Conservation (phyloP, 352 stramenopile species). For the Globisporangium recalcitrans region DNA sequence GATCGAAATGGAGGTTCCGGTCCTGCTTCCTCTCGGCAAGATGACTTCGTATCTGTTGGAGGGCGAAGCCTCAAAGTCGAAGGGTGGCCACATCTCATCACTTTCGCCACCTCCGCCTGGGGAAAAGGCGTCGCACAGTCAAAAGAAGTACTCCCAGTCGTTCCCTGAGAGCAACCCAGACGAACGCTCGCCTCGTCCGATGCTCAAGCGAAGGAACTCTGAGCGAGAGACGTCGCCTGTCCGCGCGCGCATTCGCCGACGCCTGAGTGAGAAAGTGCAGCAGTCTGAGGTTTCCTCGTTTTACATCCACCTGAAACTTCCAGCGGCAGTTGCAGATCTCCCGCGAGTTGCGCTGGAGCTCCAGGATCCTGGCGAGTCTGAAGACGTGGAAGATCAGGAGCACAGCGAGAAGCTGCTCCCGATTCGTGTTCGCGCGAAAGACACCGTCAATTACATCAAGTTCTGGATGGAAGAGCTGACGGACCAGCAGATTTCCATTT, state of each 20-base stretch:
- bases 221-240: constrained; percentile 47
- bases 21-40: constrained; percentile 56
- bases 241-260: constrained; percentile 48
- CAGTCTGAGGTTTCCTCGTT: constrained; percentile 47
- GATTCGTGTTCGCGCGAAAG: constrained; percentile 52
- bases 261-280: constrained; percentile 47
- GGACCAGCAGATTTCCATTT: constrained; percentile 74
- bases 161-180: constrained; percentile 23
- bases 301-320: constrained; percentile 61
- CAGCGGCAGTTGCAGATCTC: constrained; percentile 51
- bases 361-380: constrained; percentile 39
- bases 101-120: constrained; percentile 56
- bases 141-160: constrained; percentile 18
- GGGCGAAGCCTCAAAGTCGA: constrained; percentile 18
- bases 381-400: constrained; percentile 15
- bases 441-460: constrained; percentile 82
- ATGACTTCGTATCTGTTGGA: constrained; percentile 62
- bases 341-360: constrained; percentile 67
- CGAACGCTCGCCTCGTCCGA: constrained; percentile 21
- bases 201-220: constrained; percentile 28
- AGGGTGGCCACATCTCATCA: constrained; percentile 34
- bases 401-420: constrained; percentile 29
- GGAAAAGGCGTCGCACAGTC: constrained; percentile 37
- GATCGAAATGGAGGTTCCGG: constrained; percentile 74
- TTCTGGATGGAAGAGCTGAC: constrained; percentile 79